phyloP scores from a whole-genome alignment of 305 asterid species.

The Ruellia speciosa region DNA sequence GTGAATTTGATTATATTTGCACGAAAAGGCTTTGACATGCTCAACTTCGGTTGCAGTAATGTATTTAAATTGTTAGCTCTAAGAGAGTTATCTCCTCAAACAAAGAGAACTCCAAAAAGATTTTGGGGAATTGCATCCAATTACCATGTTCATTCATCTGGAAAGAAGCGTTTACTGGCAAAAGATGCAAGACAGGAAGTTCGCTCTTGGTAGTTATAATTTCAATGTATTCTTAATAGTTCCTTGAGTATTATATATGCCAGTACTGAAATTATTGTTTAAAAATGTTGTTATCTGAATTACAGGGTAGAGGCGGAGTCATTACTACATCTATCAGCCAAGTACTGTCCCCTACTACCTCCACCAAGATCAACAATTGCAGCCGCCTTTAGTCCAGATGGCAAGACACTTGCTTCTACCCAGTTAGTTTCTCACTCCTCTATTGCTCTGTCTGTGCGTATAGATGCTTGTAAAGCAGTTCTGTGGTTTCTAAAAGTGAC shows the following conservation, averaged over 20 bases:
- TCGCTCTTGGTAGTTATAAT: constrained; percentile 13
- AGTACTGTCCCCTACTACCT: constrained; percentile 75
- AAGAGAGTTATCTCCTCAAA: constrained; percentile 79
- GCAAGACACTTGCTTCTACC: constrained; percentile 89
- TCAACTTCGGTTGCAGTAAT: constrained; percentile 44
- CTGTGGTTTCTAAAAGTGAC: constrained; percentile 4
- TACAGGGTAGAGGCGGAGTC: constrained; percentile 94
- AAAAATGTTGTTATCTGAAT: constrained; percentile 9
- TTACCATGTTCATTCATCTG: constrained; percentile 31
- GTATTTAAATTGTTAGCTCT: constrained; percentile 57
- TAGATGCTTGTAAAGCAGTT: neutral
- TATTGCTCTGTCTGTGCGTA: constrained; percentile 10
- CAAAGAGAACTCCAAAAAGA: constrained; percentile 56
- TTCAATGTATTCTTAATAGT: neutral
- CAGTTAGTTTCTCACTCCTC: constrained; percentile 44
- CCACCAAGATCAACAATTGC: constrained; percentile 98
- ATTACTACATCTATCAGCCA: constrained; percentile 63
- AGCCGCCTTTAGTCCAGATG: constrained; percentile 95
- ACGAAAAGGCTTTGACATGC: constrained; percentile 19
- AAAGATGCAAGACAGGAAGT: constrained; percentile 75
- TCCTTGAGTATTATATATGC: constrained; percentile 11
- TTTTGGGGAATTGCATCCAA: constrained; percentile 56
- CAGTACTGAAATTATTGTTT: neutral
- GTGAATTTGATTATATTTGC: constrained; percentile 4
- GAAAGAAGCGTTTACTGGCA: constrained; percentile 38